Base-by-base conservation (phyloP, 2,329 filamentous ascomycete genomes). In the Leptographium flavum region DNA sequence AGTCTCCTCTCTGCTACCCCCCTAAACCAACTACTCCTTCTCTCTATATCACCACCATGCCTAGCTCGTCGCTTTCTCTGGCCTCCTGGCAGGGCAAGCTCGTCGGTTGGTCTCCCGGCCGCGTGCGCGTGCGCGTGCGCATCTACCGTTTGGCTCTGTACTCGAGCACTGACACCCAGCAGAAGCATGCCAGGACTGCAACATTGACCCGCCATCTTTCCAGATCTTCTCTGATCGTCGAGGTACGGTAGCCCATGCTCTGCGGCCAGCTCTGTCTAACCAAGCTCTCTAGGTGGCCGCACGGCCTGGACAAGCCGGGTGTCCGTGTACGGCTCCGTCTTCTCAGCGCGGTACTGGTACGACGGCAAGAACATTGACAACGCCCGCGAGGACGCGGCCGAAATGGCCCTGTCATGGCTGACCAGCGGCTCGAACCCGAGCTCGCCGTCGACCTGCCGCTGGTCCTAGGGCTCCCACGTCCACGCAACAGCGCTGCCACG, bases 221-320 rank as follows among this genome's bases (percentile, higher is more conserved):
- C 56, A 60, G 47, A 53, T 61, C 39, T 53, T 60, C 32, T 62
- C 57, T 5, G 58, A 61, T 52, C 54, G 55, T 50, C 54, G 56
- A 57, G 61, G 61, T 63, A 52, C 32, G 53, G 50, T n/a, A 14
- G n/a, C 25, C 28, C 22, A 5, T n/a, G 11, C 15, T 27, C 22
- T 14, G 13, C 13, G 17, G 6, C 14, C 27, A n/a, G 2, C 6
- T 23, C 9, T 38, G n/a, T 31, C 30, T 31, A 32, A 31, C 21
- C 21, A 19, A 13, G 10, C 15, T 10, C 6, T 35, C 27, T 43
- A 92, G 87, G 87, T 54, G 87, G 87, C 53, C 83, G 87, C 55
- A 94, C 87, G 47, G 87, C 87, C 47, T 94, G 87, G 87, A 90
- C 86, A 47, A 83, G 81, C 67, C 74, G 73, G 48, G 86, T 94